Conservation (phyloP, 306 rosid species). For the Trifolium fragiferum region DNA sequence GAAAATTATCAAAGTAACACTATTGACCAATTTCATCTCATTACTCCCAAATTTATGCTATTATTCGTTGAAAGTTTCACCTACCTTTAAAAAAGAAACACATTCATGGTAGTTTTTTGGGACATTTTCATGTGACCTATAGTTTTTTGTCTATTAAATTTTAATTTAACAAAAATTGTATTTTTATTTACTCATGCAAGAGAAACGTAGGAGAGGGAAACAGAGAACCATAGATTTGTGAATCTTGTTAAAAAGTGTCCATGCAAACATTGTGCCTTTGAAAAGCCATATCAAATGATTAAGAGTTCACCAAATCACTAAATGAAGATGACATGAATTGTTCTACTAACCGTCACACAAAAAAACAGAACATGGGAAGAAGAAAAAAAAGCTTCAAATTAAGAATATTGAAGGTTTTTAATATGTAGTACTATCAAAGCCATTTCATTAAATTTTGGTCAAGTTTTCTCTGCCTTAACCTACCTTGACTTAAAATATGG, state of each 20-base stretch:
- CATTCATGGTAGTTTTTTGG: no score
- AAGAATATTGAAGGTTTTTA: constrained; percentile 5
- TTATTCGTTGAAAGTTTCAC: no score
- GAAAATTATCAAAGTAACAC: no score
- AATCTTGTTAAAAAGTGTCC: constrained; percentile 24
- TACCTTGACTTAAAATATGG: constrained; percentile 38
- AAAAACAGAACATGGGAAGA: neutral
- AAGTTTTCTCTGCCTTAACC: constrained; percentile 17
- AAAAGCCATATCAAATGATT: constrained; percentile 60
- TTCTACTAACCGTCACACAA: constrained; percentile 38
- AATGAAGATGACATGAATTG: constrained; percentile 52
- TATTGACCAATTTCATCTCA: no score
- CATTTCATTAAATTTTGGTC: constrained; percentile 39
- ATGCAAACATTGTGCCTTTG: constrained; percentile 49
- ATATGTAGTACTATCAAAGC: neutral
- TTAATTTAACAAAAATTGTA: neutral
- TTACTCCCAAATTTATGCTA: no score
- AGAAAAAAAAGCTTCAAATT: neutral
- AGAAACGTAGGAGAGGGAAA: neutral
- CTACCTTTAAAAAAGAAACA: no score
- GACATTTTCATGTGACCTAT: neutral
- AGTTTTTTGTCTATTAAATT: neutral
- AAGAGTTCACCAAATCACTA: constrained; percentile 50
- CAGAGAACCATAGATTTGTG: constrained; percentile 29
- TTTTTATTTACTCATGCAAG: constrained; percentile 9